Base-by-base conservation (phyloP, 192 early-diverging fungal species). In the Phlyctochytrium planicorne region DNA sequence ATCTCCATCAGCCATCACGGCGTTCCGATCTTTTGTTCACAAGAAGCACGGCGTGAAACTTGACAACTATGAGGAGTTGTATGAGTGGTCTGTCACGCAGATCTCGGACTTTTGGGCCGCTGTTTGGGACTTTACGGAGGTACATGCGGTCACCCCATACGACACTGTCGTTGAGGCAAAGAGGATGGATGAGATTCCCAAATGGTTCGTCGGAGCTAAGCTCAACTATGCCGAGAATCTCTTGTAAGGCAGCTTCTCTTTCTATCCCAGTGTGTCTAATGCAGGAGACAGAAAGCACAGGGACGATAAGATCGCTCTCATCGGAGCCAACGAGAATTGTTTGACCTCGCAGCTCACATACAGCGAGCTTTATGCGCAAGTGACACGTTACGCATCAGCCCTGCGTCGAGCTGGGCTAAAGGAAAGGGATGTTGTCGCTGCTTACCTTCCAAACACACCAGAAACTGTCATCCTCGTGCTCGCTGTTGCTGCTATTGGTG, bases 151-250 rank as follows among this genome's bases (percentile, higher is more conserved):
- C 0, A 59, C 75, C 64, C 60, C 66, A 6, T 81, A 70, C 59
- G 35, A 27, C 17, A 52, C 78, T 57, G 89, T 94, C 3, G 69
- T 98, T 2, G 91, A 96, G 68, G 67, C 74, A 27, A 66, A 72
- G 27, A 85, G 83, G 30, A 98, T 98, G 91, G 89, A 91, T 72
- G 62, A 77, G 33, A 92, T 97, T 60, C 94, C 96, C 14, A 85
- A 85, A 53, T 98, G 96, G 96, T 98, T 97, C 75, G 31, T 70
- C n/a, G 93, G 89, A 1, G 83, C 90, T 0, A 76, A 76, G 20
- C 76, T 98, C 33, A 98, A 98, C 80, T 96, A 92, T 77, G 89
- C 97, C 27, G 94, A 98, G 71, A 96, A 97, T 73, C 66, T 94
- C 14, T 60, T 71, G 69, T 71, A 37, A 65, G 69, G 56, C 12